Percentiles rank a stretch among this genome's conserved stretches.
phyloP scores from a whole-genome alignment of 768 basidiomycete genomes.

The Melanogaster broomeanus region DNA sequence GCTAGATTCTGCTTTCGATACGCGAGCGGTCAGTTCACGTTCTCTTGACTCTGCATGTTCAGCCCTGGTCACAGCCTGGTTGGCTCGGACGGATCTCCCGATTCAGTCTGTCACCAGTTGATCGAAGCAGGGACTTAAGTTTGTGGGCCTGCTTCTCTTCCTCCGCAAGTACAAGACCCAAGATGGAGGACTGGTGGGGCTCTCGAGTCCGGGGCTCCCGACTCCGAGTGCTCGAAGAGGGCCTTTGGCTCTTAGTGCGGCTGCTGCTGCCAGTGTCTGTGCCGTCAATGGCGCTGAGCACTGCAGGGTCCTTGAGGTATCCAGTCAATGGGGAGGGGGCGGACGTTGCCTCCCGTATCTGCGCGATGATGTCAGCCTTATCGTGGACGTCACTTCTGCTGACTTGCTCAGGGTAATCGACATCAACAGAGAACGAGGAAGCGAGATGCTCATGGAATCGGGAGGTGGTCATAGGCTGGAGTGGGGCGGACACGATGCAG shows the following conservation, averaged over 20 bases:
- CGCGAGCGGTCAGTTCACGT: slow-evolving; percentile 40
- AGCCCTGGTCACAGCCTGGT: slow-evolving; percentile 50
- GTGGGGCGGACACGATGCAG: slow-evolving; percentile 9
- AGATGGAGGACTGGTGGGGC: slow-evolving; percentile 37
- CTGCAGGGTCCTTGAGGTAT: slow-evolving; percentile 46
- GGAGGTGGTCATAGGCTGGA: slow-evolving; percentile 26
- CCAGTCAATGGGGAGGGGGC: slow-evolving; percentile 46
- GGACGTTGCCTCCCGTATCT: slow-evolving; percentile 45
- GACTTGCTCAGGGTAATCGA: slow-evolving; percentile 9
- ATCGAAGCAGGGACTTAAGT: slow-evolving; percentile 53
- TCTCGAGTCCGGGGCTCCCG: too few relatives aligned
- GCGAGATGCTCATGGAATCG: slow-evolving; percentile 33
- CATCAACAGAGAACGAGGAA: slow-evolving; percentile 16
- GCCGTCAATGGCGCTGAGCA: slow-evolving; percentile 37
- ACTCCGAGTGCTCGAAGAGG: slow-evolving; percentile 40
- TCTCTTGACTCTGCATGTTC: slow-evolving; percentile 51
- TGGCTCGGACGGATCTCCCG: slow-evolving; percentile 56
- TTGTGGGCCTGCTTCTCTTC: slow-evolving; percentile 60
- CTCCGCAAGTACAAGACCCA: slow-evolving; percentile 47
- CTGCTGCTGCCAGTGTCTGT: slow-evolving; percentile 29
- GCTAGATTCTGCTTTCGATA: slow-evolving; percentile 43
- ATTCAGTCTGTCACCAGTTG: slow-evolving; percentile 55
- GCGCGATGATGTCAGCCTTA: slow-evolving; percentile 37
- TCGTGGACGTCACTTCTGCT: slow-evolving; percentile 5
- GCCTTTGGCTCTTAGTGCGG: slow-evolving; percentile 28